These are phyloP conservation scores for Mrakia blollopis DNA, from an alignment of 768 basidiomycete species.

Conservation along the genomic window DNA sequence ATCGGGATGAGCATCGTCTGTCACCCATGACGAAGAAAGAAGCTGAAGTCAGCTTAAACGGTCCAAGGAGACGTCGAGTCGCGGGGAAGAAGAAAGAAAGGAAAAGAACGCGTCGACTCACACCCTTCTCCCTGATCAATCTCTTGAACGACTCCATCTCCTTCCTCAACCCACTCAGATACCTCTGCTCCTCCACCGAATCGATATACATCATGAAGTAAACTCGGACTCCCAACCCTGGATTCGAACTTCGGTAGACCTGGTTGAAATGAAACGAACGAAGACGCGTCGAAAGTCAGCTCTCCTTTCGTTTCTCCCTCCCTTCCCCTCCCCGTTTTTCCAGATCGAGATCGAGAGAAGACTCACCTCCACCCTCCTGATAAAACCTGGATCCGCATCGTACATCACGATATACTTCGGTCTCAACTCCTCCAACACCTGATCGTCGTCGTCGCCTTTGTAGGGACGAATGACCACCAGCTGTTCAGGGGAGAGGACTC, in stretches of 20 bases:
- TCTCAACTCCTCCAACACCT: slow-evolving; percentile 73
- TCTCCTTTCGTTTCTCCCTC: too few relatives aligned
- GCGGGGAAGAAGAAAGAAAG: background rate
- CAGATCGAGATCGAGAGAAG: too few relatives aligned
- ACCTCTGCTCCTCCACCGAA: slow-evolving; percentile 93
- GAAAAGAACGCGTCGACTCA: slow-evolving; percentile 47
- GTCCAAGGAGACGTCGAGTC: too few relatives aligned
- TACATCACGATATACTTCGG: slow-evolving; percentile 94
- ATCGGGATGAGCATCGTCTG: slow-evolving; percentile 89
- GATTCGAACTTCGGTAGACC: slow-evolving; percentile 81
- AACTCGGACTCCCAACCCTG: slow-evolving; percentile 75
- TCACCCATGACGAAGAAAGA: background rate
- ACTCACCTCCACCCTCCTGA: slow-evolving; percentile 80
- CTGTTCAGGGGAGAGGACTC: slow-evolving; percentile 69
- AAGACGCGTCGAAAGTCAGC: background rate
- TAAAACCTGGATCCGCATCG: slow-evolving; percentile 88
- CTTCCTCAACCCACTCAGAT: slow-evolving; percentile 75
- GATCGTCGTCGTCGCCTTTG: slow-evolving; percentile 87
- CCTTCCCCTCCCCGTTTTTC: too few relatives aligned
- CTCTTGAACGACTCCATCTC: slow-evolving; percentile 93
- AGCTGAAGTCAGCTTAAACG: too few relatives aligned
- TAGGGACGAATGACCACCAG: slow-evolving; percentile 81
- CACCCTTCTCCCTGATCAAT: slow-evolving; percentile 85
- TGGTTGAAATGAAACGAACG: slow-evolving; percentile 40
- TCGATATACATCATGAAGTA: slow-evolving; percentile 94